Conservation (phyloP, 352 stramenopile species). For the Peronospora destructor region DNA sequence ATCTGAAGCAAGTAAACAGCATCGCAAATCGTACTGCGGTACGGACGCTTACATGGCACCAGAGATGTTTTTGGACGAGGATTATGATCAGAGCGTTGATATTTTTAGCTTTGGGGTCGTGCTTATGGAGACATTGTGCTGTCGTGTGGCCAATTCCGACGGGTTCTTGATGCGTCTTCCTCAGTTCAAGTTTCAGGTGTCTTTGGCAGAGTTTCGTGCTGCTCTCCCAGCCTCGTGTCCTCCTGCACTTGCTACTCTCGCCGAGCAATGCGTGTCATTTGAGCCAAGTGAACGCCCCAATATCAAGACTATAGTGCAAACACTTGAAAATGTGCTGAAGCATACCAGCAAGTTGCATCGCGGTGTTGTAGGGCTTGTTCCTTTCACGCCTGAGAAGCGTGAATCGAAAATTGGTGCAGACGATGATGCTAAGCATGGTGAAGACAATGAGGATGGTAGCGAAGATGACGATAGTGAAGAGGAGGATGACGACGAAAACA, state of each 20-base stretch:
- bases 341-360: constrained; percentile 18
- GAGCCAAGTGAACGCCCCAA: constrained; percentile 59
- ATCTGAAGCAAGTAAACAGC: constrained; percentile 32
- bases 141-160: constrained; percentile 67
- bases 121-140: constrained; percentile 85
- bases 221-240: constrained; percentile 60
- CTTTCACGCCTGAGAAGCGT: constrained; percentile 51
- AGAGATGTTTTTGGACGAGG: constrained; percentile 79
- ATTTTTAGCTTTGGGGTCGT: constrained; percentile 83
- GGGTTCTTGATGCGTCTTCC: constrained; percentile 75
- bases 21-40: constrained; percentile 80
- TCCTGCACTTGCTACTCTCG: constrained; percentile 43
- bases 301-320: constrained; percentile 37
- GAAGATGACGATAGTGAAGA: constrained; percentile 29
- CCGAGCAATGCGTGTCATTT: constrained; percentile 70
- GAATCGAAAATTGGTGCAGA: constrained; percentile 62
- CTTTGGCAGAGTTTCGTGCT: constrained; percentile 53
- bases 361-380: constrained; percentile 42
- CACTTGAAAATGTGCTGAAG: constrained; percentile 40
- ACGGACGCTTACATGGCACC: constrained; percentile 83
- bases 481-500: constrained; percentile 29
- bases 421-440: constrained; percentile 45
- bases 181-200: constrained; percentile 75
- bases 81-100: constrained; percentile 82
- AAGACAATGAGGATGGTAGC: constrained; percentile 48